Base-by-base conservation (phyloP, 768 basidiomycete species). In the Hygrophorus russula region DNA sequence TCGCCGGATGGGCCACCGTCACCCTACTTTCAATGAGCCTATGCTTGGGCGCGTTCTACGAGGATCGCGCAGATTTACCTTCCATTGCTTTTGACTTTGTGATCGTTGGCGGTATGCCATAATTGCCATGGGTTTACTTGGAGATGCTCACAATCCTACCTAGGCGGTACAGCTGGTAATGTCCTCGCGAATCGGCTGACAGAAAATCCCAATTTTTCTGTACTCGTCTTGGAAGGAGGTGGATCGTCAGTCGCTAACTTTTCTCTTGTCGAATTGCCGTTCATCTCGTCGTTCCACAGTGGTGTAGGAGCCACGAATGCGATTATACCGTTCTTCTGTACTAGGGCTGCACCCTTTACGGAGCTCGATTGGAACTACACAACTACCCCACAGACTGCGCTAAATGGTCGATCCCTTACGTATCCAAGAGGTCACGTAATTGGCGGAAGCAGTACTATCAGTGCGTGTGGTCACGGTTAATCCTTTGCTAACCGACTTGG, bases 331-430 rank as follows among this genome's bases (percentile, higher is more conserved):
- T 49, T 49, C 36, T 35, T 49, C 8, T 39, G 38, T 32, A 4
- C 45, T 13, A 18, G 17, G 5, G 40, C 41, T 11, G 14, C 48
- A 9, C 38, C 44, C 4, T 20, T 33, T 14, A 49, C 48, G 4
- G 33, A 39, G 19, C 39, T 45, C 38, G 47, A 52, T 36, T 55
- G 54, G 54, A 55, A 55, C 36, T 55, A 42, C 37, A 54, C 54
- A 12, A 52, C 54, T 8, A 43, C 44, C 5, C 51, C 51, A 13
- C 56, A 57, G 44, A 7, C 39, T 15, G 47, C 18, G 10, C 41
- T 57, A 2, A 46, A 48, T 43, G 41, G 41, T 10, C 49, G 47
- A 4, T 7, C 37, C 4, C 45, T 56, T 5, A 14, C 49, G 8
- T 50, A 51, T 39, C 46, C 56, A 4, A 29, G 56, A 20, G 56